These are phyloP conservation scores for Scutellaria galericulata DNA, from an alignment of 257 asterid genomes.

Conservation along the genomic window DNA sequence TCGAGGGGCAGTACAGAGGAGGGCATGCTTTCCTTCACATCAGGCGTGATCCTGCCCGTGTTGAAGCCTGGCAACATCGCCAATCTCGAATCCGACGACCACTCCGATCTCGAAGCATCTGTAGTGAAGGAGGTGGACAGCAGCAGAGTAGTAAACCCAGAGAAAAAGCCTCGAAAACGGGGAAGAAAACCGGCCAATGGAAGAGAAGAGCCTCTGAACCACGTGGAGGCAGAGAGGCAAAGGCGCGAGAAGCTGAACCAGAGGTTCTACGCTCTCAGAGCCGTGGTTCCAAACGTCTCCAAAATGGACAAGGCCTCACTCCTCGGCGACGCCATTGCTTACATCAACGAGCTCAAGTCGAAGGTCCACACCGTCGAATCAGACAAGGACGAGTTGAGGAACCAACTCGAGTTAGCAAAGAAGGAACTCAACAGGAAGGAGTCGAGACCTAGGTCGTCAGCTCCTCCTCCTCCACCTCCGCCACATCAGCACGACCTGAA, in stretches of 20 bases:
- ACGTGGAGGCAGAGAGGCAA: slow-evolving; percentile 95
- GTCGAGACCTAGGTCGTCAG: background rate
- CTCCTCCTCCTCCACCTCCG: slow-evolving; percentile 20
- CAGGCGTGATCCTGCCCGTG: slow-evolving; percentile 61
- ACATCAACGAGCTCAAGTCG: slow-evolving; percentile 70
- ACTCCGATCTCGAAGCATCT: slow-evolving; percentile 82
- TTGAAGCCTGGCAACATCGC: slow-evolving; percentile 49
- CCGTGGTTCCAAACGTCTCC: slow-evolving; percentile 86
- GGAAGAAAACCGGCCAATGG: slow-evolving; percentile 94
- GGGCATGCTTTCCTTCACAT: slow-evolving; percentile 77
- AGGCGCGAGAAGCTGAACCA: slow-evolving; percentile 92
- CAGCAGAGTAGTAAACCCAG: slow-evolving; percentile 61
- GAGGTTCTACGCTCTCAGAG: slow-evolving; percentile 76
- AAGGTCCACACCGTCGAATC: slow-evolving; percentile 55
- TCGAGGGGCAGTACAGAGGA: slow-evolving; percentile 68
- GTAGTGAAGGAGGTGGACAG: slow-evolving; percentile 79
- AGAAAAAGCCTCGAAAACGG: slow-evolving; percentile 74
- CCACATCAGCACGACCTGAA: background rate
- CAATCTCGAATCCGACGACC: slow-evolving; percentile 67
- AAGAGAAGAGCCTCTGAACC: slow-evolving; percentile 87
- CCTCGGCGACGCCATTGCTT: slow-evolving; percentile 83
- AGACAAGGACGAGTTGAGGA: slow-evolving; percentile 57
- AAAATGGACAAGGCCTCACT: slow-evolving; percentile 96
- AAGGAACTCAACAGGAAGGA: slow-evolving; percentile 54
- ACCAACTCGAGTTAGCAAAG: slow-evolving; percentile 55